These are phyloP conservation scores for Picea sitchensis DNA, from an alignment of 75 land plant species.

Conservation along the genomic window DNA sequence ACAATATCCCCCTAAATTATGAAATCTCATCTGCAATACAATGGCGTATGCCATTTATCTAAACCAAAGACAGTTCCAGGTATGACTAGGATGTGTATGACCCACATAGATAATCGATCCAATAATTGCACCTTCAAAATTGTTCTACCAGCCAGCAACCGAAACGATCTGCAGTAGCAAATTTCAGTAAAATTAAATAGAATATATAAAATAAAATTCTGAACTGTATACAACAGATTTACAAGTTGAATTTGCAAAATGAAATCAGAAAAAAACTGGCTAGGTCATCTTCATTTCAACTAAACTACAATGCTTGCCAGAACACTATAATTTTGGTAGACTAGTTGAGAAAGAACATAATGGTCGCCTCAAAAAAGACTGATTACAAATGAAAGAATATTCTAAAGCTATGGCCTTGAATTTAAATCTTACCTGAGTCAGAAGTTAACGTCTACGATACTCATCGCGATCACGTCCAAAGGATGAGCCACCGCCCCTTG, in stretches of 20 bases:
- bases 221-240: neutral
- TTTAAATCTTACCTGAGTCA: neutral
- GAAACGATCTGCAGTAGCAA: neutral
- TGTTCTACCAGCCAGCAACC: neutral
- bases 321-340: too few relatives aligned
- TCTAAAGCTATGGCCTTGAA: neutral
- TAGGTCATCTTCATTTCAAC: too few relatives aligned
- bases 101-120: neutral
- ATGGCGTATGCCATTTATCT: neutral
- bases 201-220: neutral
- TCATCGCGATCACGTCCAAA: slow-evolving; percentile 24
- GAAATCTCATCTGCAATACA: neutral
- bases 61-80: neutral
- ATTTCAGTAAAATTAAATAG: neutral
- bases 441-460: slow-evolving; percentile 8
- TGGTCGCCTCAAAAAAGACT: too few relatives aligned
- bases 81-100: neutral
- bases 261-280: too few relatives aligned
- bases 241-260: neutral
- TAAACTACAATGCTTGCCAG: too few relatives aligned
- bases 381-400: neutral
- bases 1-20: too few relatives aligned
- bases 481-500: slow-evolving; percentile 42
- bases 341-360: neutral
- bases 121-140: neutral